Base-by-base conservation (phyloP, 371 early-diverging fungal species). In the Paramicrosporidium saccamoebae region DNA sequence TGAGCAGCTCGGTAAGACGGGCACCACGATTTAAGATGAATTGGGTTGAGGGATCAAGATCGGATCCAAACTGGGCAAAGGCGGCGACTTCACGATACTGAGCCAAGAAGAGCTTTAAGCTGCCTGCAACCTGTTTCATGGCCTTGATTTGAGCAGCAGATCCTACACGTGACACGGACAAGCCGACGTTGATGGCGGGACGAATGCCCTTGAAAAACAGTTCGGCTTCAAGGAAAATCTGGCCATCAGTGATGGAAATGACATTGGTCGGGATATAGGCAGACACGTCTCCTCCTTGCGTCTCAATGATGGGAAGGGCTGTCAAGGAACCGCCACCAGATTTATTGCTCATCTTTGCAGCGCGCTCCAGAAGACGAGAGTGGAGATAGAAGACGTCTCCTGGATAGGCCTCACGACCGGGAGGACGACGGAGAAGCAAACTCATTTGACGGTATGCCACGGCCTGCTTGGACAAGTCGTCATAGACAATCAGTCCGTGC, bases 81-180 rank as follows among this genome's bases (percentile, higher is more conserved):
- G 86, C 86, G 36, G 82, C 86, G 26, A 86, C 78, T 58, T 82
- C 86, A 69, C 86, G 81, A 66, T 78, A 78, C 51, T 82, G 86
- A 32, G 86, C 86, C 39, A 84, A 56, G 68, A 72, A 81, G 37
- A 84, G 69, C 64, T 84, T 84, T 31, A 84, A 56, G 37, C 82
- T 79, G 43, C 86, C 86, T 30, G 82, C 82, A 32, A 84, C 82
- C 51, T 84, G 81, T 58, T 75, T 75, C 86, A 84, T 84, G 39
- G 86, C 82, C 64, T 79, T 77, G 49, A 77, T 72, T 53, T 84
- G 86, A 34, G 86, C 86, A 39, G 82, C 78, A 41, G 79, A 77
- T 39, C 86, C 86, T 61, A 84, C 82, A 65, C 86, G 75, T 36
- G 79, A 77, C 38, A 84, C 86, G 45, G 81, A 78, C 27, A 84